These are phyloP conservation scores for Dryas drummondii DNA, from an alignment of 306 rosid genomes.

Conservation along the genomic window DNA sequence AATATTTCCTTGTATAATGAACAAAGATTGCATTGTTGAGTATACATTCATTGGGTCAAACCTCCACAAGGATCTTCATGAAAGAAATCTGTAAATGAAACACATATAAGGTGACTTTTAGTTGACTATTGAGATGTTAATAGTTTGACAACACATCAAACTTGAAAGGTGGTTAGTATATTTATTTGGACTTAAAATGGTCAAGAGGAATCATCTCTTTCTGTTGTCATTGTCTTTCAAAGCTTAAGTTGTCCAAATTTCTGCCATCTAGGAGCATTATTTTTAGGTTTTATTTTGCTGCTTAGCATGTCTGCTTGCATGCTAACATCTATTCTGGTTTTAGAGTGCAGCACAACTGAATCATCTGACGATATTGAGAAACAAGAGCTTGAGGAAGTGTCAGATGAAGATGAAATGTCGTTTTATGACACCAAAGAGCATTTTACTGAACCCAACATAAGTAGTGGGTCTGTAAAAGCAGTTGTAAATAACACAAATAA, in stretches of 20 bases:
- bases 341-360: slow-evolving; percentile 95
- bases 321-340: slow-evolving; percentile 28
- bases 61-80: background rate
- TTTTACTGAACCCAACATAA: slow-evolving; percentile 57
- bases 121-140: background rate
- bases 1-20: background rate
- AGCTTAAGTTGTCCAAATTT: slow-evolving; percentile 2
- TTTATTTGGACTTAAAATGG: background rate
- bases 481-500: slow-evolving; percentile 34
- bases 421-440: slow-evolving; percentile 69
- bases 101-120: no score
- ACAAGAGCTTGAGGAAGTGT: slow-evolving; percentile 83
- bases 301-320: slow-evolving; percentile 3
- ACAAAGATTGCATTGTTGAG: background rate
- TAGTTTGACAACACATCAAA: background rate
- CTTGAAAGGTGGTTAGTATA: background rate
- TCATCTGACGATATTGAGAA: slow-evolving; percentile 91
- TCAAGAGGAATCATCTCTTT: background rate
- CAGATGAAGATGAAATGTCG: slow-evolving; percentile 79
- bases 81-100: background rate
- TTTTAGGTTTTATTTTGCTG: background rate
- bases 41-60: slow-evolving; percentile 1
- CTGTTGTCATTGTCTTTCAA: background rate
- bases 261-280: background rate
- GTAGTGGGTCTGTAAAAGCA: slow-evolving; percentile 42